phyloP scores from a whole-genome alignment of 2,329 filamentous ascomycete species.

The Cladosporium phlei region DNA sequence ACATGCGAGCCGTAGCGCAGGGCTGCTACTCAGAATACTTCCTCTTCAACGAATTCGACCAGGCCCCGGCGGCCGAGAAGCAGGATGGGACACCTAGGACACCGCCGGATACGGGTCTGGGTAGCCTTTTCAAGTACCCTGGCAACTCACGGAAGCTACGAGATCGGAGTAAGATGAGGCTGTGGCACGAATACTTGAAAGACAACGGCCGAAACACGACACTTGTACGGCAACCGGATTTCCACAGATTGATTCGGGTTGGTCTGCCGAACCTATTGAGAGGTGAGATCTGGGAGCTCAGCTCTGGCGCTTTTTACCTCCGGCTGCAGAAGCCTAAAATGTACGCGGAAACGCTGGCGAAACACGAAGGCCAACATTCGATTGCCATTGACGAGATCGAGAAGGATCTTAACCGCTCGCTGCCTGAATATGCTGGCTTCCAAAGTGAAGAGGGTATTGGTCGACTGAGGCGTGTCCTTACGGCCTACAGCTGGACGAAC shows the following conservation, averaged over 20 bases:
- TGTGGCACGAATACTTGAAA: conserved; percentile 90
- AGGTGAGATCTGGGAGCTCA: conserved; percentile 93
- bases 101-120: conserved; percentile 87
- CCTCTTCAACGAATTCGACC: conserved; percentile 32
- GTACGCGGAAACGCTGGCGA: conserved; percentile 77
- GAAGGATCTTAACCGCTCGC: conserved; percentile 91
- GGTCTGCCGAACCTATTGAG: conserved; percentile 87
- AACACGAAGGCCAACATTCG: conserved; percentile 80
- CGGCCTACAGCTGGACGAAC: conserved; percentile 96
- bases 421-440: conserved; percentile 96
- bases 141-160: conserved; percentile 90
- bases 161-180: conserved; percentile 91
- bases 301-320: conserved; percentile 84
- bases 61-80: conserved; percentile 43
- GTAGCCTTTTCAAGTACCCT: conserved; percentile 89
- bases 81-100: conserved; percentile 29
- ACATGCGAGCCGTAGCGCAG: conserved; percentile 70
- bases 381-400: conserved; percentile 98
- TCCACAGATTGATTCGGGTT: conserved; percentile 94
- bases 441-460: conserved; percentile 94
- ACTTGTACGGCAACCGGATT: conserved; percentile 89
- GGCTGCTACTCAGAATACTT: conserved; percentile 89
- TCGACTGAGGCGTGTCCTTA: conserved; percentile 80
- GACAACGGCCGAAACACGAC: conserved; percentile 94
- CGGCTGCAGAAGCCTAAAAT: conserved; percentile 79